Base-by-base conservation (phyloP, 2,329 filamentous ascomycete species). In the Colletotrichum costaricense region DNA sequence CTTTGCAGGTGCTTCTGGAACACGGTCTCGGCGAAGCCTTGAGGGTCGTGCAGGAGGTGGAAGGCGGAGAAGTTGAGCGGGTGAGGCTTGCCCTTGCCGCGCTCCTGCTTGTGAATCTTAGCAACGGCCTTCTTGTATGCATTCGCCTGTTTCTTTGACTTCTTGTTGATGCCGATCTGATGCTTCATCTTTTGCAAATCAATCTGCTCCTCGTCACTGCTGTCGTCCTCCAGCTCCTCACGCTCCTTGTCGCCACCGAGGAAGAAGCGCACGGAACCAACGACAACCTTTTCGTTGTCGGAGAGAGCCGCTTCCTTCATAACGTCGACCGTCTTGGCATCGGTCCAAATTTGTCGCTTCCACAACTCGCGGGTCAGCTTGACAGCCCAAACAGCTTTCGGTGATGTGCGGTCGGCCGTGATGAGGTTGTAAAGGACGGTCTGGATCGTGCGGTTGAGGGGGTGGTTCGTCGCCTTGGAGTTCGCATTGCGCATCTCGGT, bases 311-410 rank as follows among this genome's bases (percentile, higher is more conserved):
- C 95, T 83, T 98, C 94, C 84, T 97, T 97, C 95, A 99, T 98
- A 76, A 98, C 94, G 79, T 98, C 95, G n/a, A 98, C 97, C 0
- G 96, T 92, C 81, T 95, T 97, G 2, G 95, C 91, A 79, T 99
- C 97, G 11, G 94, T 95, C 97, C 97, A 99, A 75, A 98, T 92
- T 78, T 98, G 95, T 59, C 96, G 90, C 84, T 95, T 97, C 97
- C 97, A 99, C 79, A 99, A 87, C 85, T 99, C 97, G 75, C 96
- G 90, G 4, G 95, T 97, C 76, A 99, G 90, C 83, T 98, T 98
- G 74, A 98, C 95, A 4, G 97, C 95, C 97, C 97, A 99, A 63
- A 99, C 88, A 4, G 94, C 95, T 79, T 97, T 97, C 1, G 94
- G 89, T 0, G 95, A 97, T 9, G 93, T 88, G 55, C 93, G 91